These are phyloP conservation scores for Ganoderma meredithae DNA, from an alignment of 1,284 basidiomycete species.

Conservation along the genomic window DNA sequence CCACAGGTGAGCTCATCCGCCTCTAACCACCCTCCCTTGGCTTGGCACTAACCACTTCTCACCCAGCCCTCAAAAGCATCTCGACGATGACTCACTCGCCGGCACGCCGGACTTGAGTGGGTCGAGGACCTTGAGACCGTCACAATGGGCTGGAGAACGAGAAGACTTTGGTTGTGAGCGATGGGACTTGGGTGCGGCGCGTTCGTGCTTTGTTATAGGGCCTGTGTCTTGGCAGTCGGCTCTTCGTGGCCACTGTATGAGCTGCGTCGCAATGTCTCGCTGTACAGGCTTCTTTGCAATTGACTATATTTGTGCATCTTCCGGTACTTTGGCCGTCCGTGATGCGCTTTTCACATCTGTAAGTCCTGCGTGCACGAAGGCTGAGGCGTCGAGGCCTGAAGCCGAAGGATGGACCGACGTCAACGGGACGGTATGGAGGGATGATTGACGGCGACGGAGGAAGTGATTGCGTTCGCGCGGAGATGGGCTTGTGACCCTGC, in stretches of 20 bases:
- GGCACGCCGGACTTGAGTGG: slow-evolving; percentile 65
- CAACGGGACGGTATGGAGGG: background rate
- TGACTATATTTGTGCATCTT: slow-evolving; percentile 11
- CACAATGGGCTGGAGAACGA: slow-evolving; percentile 77
- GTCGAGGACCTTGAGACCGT: slow-evolving; percentile 90
- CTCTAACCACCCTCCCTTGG: slow-evolving; percentile 5
- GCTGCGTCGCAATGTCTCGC: slow-evolving; percentile 86
- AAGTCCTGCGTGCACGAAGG: background rate
- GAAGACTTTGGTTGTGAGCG: slow-evolving; percentile 47
- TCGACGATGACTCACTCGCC: slow-evolving; percentile 82
- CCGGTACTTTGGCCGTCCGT: background rate
- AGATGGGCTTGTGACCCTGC: slow-evolving; percentile 17
- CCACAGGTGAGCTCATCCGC: slow-evolving; percentile 59
- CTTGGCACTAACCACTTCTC: slow-evolving; percentile 16
- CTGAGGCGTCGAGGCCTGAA: background rate
- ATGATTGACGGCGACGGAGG: slow-evolving; percentile 13
- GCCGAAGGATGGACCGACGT: background rate
- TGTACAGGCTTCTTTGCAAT: slow-evolving; percentile 59
- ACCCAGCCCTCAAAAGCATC: slow-evolving; percentile 82
- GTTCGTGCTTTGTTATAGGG: slow-evolving; percentile 51
- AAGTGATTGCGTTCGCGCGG: slow-evolving; percentile 19
- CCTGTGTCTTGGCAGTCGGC: slow-evolving; percentile 49
- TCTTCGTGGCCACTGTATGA: slow-evolving; percentile 75
- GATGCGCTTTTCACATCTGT: background rate
- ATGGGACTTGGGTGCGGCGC: slow-evolving; percentile 89